Percentiles rank a stretch among this genome's conserved stretches.
These are phyloP conservation scores for Alternaria viburni DNA, from an alignment of 2,329 filamentous ascomycete species.

Conservation along the genomic window DNA sequence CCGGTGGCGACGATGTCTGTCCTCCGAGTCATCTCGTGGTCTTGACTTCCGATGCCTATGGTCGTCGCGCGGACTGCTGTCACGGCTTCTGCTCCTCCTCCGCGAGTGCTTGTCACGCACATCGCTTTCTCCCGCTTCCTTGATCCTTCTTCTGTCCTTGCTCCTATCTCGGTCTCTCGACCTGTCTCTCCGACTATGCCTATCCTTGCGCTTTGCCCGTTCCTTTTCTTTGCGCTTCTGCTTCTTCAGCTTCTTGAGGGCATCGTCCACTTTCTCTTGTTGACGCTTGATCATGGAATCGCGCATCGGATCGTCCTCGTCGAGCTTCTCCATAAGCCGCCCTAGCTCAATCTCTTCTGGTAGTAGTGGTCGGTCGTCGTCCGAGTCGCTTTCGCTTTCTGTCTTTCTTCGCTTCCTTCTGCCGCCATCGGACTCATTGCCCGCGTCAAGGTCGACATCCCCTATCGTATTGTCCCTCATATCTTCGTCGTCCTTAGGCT, in stretches of 20 bases:
- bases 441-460: conserved; percentile 45
- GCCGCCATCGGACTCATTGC: conserved; percentile 52
- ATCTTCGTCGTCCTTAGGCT: conserved; percentile 77
- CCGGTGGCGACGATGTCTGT: conserved; percentile 15
- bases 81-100: conserved; percentile 22
- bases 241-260: conserved; percentile 63
- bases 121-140: conserved; percentile 20
- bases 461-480: conserved; percentile 68
- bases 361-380: conserved; percentile 67
- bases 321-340: conserved; percentile 76
- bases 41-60: conserved; percentile 1
- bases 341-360: conserved; percentile 83
- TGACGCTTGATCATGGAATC: conserved; percentile 87
- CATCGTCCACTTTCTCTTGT: conserved; percentile 82
- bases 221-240: conserved; percentile 55
- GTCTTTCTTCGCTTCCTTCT: conserved; percentile 55
- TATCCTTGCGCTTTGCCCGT: conserved; percentile 51
- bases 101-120: conserved; percentile 17
- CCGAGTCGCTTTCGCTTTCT: conserved; percentile 51
- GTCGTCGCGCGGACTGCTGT: conserved; percentile 18
- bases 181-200: conserved; percentile 30
- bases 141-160: conserved; percentile 28
- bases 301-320: conserved; percentile 98
- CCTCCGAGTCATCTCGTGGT: conserved; percentile 16
- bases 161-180: conserved; percentile 33